These are phyloP conservation scores for Discostella stelligeroides DNA, from an alignment of 108 stramenopile genomes.

Conservation along the genomic window DNA sequence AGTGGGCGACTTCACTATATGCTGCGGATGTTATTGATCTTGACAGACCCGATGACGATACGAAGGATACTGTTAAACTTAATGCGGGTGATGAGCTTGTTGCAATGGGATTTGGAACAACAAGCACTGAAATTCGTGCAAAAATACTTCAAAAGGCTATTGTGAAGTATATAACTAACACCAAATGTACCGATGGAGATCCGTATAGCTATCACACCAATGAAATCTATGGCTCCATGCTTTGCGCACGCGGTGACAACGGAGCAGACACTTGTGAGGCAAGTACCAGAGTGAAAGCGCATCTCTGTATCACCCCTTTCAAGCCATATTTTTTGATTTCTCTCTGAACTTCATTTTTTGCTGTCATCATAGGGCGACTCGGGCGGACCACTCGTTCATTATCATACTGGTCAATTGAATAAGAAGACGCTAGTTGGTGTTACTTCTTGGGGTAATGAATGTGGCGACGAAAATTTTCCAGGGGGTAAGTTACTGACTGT, in stretches of 20 bases:
- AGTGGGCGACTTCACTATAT: background rate
- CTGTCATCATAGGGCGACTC: constrained; percentile 1
- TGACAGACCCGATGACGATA: background rate
- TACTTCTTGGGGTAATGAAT: background rate
- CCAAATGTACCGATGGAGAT: background rate
- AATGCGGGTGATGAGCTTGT: background rate
- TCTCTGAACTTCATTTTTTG: background rate
- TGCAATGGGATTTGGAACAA: background rate
- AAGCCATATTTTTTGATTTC: background rate
- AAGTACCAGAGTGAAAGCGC: no score
- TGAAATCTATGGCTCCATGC: background rate
- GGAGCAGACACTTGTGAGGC: background rate
- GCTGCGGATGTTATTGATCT: background rate
- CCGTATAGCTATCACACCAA: background rate
- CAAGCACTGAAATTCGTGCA: background rate
- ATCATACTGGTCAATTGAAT: no score
- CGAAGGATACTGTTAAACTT: background rate
- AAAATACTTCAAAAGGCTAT: background rate
- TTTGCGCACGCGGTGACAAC: background rate
- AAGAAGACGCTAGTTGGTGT: background rate
- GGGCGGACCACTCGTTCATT: constrained; percentile 1
- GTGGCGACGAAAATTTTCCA: background rate
- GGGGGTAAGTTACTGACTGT: background rate
- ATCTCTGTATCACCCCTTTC: background rate
- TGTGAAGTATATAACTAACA: background rate